Base-by-base conservation (phyloP, 139 green algal genomes). In the Picocystis salinarum region DNA sequence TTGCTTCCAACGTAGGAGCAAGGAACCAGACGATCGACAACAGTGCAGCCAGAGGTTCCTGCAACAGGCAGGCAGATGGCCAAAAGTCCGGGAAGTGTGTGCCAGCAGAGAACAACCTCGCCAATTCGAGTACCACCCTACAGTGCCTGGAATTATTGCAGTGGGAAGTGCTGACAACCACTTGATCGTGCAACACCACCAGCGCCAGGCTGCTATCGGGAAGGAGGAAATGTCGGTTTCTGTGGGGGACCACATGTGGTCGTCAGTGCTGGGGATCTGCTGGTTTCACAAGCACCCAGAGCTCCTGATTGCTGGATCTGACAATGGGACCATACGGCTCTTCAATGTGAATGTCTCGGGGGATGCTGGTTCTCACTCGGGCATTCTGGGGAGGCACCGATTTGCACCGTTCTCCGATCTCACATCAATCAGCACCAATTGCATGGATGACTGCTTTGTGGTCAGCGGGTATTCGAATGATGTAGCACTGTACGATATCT, bases 341-440 rank as follows among this genome's bases (percentile, higher is more conserved):
- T 59, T 47, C 47, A 46, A 61, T 41, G 23, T 61, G 17, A 27
- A 59, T 28, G 44, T 53, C 34, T 52, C 39, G 17, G 56, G 52
- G 34, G 50, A 53, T 9, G 48, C 37, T 20, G n/a, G n/a, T n/a
- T n/a, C n/a, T n/a, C n/a, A n/a, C n/a, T n/a, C n/a, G n/a, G n/a
- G n/a, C n/a, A n/a, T n/a, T n/a, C n/a, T n/a, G n/a, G n/a, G n/a
- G n/a, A n/a, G n/a, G n/a, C n/a, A n/a, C n/a, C n/a, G n/a, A n/a
- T n/a, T n/a, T n/a, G n/a, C n/a, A n/a, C n/a, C n/a, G n/a, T 62
- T 62, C 40, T 39, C 51, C 42, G 40, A 59, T 39, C 54, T 62
- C 26, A 62, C 54, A 12, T 61, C 50, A 4, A 48, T 62, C 19
- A 47, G 58, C 33, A 44, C 58, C 36, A 59, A 62, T 40, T 62